Percentiles rank a stretch among this genome's conserved stretches.
These are phyloP conservation scores for Silene vulgaris DNA, from an alignment of 179 eudicot species.

Conservation along the genomic window DNA sequence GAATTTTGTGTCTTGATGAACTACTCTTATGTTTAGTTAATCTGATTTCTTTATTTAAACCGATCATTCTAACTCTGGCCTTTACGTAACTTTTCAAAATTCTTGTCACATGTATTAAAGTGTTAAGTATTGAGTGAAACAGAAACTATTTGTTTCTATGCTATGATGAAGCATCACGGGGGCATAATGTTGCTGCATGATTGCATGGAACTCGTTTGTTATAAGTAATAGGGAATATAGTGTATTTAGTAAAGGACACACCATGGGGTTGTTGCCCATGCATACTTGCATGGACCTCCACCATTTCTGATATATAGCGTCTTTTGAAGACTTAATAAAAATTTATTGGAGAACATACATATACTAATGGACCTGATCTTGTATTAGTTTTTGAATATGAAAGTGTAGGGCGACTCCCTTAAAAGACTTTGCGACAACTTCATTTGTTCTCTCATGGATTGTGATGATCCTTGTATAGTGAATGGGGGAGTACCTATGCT, in stretches of 20 bases:
- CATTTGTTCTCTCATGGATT: neutral
- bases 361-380: neutral
- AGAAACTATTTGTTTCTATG: neutral
- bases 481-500: neutral
- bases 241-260: neutral
- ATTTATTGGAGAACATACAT: neutral
- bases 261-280: neutral
- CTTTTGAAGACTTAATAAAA: neutral
- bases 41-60: neutral
- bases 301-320: too few relatives aligned
- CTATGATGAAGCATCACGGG: neutral
- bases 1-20: neutral
- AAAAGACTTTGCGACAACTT: neutral
- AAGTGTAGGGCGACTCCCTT: neutral
- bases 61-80: neutral
- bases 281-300: neutral
- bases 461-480: neutral
- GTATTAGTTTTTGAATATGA: neutral
- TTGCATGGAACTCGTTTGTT: neutral
- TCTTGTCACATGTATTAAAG: neutral
- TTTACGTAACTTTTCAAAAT: neutral
- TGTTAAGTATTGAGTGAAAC: neutral
- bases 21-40: neutral
- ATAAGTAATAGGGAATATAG: neutral
- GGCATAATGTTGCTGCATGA: neutral